Base-by-base conservation (phyloP, 116 monocot species). In the Iris pallida region DNA sequence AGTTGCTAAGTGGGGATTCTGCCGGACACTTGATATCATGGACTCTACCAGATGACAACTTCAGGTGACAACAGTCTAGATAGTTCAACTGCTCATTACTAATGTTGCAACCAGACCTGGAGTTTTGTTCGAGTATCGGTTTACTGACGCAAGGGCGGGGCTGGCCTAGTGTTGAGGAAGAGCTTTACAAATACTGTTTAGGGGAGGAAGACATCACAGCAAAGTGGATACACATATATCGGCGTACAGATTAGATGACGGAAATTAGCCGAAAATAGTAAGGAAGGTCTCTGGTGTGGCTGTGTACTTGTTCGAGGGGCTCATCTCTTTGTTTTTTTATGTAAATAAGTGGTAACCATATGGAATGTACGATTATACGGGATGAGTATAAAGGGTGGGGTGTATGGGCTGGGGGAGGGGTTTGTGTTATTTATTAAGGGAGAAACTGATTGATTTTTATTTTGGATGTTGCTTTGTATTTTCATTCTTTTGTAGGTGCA, bases 1-100 rank as follows among this genome's bases (percentile, higher is more conserved):
- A 95, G 73, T 64, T 95, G 61, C 52, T 91, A 52, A 88, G 86
- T 45, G 95, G 95, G 18, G 95, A 95, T 65, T 75, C 78, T 4
- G 68, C 71, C 5, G 95, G 95, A 7, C 77, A 74, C 41, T 70
- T 95, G 71, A 44, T 95, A 5, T 91, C 95, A 4, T 95, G 95
- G 95, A 88, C 86, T 45, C 51, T 95, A 2, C 79, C 82, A 16
- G 95, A 86, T 42, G 86, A 88, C 40, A 85, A 65, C 48, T 74
- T 87, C 49, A 51, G 49, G 49, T 51, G 49, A 51, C 13, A 4
- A 45, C 15, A 10, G 49, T 75, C 41, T 53, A 45, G 53, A 47
- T 16, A 2, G 5, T 59, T 11, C 49, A 16, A 59, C 47, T 48
- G 7, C 30, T 57, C 52, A 20, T 63, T 53, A 2, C 63, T 45